Percentiles rank a stretch among this genome's conserved stretches.
These are phyloP conservation scores for Ilex asprella DNA, from an alignment of 257 asterid species.

Conservation along the genomic window DNA sequence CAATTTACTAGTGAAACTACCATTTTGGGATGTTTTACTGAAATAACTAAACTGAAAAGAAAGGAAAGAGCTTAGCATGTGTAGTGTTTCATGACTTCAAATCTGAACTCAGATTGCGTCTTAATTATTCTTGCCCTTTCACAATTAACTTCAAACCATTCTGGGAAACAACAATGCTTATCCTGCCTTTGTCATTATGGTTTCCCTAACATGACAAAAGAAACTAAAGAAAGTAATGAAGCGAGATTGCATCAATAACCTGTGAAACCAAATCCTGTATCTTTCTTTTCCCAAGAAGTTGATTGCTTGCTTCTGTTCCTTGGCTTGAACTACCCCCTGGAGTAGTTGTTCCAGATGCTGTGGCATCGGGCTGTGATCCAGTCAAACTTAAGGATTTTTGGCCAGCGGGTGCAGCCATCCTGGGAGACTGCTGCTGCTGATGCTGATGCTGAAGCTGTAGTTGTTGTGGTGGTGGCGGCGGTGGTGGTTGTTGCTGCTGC, in stretches of 20 bases:
- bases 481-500: conserved; percentile 30
- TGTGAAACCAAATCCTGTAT: conserved; percentile 83
- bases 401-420: conserved; percentile 53
- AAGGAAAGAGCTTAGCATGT: too few relatives aligned
- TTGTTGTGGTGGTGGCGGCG: conserved; percentile 30
- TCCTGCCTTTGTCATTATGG: conserved; percentile 10
- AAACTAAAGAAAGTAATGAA: background rate
- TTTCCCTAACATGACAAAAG: conserved; percentile 1
- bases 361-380: conserved; percentile 89
- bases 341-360: conserved; percentile 82
- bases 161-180: conserved; percentile 5
- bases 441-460: conserved; percentile 28
- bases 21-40: too few relatives aligned
- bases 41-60: too few relatives aligned
- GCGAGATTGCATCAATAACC: conserved; percentile 31
- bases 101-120: too few relatives aligned
- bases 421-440: conserved; percentile 64
- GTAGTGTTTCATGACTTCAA: too few relatives aligned
- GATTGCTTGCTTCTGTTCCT: conserved; percentile 86
- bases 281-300: conserved; percentile 87
- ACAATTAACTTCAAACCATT: background rate
- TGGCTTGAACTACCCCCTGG: conserved; percentile 96
- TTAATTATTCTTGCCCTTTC: too few relatives aligned
- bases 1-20: too few relatives aligned
- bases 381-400: conserved; percentile 81